Base-by-base conservation (phyloP, 192 early-diverging fungal species). In the Coemansia umbellata region DNA sequence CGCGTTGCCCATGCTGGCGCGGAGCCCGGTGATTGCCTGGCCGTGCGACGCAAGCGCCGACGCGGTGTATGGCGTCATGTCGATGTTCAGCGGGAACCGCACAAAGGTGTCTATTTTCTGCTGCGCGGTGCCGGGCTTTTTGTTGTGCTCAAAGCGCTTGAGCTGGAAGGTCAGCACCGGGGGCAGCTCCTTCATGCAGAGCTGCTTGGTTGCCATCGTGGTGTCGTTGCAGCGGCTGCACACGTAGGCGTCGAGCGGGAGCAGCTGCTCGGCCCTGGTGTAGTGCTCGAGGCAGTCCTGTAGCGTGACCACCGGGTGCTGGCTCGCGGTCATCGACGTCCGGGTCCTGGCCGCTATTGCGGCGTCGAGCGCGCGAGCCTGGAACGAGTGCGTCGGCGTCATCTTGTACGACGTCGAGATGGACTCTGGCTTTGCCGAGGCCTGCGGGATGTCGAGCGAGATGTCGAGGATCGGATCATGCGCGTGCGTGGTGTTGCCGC, bases 401-500 rank as follows among this genome's bases (percentile, higher is more conserved):
- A 10, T 53, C 58, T 15, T 54, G 47, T 45, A 44, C 31, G 57
- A 19, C 22, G 47, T 31, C 5, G 44, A 32, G 5, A 28, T 18
- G 4, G 15, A 21, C 15, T 10, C 13, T 21, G 39, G 39, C 15
- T 4, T n/a, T 9, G 43, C 13, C 11, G 43, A 30, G 4, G 43
- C 14, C n/a, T n/a, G n/a, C 21, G 67, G 71, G 28, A 98, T 79
- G 37, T 97, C 92, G 27, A 98, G 73, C 31, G 90, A 91, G 35
- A 98, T 79, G 68, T 97, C 94, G 17, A 97, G 77, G 55, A 95
- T 87, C 15, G 94, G 94, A 47, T 98, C 95, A 47, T 81, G 79
- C 3, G 91, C 80, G 2, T 84, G 84, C 2, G 90, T 90, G 5
- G 90, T 83, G 53, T 85, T 87, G 41, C 84, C 80, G 54, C 93